A percentile compares a stretch with the other conserved stretches of the same genome.
phyloP scores from a whole-genome alignment of 2,329 filamentous ascomycete genomes.

The Epichloe aotearoae region DNA sequence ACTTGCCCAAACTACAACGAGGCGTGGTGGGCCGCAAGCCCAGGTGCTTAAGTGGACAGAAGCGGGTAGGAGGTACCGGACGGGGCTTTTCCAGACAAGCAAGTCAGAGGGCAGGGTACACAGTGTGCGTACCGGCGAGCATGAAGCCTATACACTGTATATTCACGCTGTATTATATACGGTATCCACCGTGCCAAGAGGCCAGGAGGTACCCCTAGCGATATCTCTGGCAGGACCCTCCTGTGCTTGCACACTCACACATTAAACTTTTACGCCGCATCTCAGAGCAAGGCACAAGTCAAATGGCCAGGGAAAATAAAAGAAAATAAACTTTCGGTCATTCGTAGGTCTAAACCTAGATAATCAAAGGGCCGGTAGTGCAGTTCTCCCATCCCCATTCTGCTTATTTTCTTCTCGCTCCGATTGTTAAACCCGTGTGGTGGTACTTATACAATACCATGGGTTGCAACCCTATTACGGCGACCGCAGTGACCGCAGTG shows the following conservation, averaged over 20 bases:
- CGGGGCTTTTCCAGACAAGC: not conserved
- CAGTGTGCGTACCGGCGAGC: not conserved
- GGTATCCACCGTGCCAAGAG: too few species aligned
- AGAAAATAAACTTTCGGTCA: not conserved
- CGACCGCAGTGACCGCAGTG: not conserved
- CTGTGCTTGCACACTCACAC: not conserved
- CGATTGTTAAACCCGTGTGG: not conserved
- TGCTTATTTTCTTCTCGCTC: too few species aligned
- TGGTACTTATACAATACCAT: not conserved
- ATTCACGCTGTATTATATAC: not conserved
- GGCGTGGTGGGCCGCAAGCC: conserved; percentile 12
- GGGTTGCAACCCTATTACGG: not conserved
- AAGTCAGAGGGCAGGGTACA: not conserved
- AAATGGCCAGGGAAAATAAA: not conserved
- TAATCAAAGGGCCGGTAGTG: too few species aligned
- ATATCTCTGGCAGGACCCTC: not conserved
- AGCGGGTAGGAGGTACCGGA: not conserved
- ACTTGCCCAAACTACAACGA: conserved; percentile 16
- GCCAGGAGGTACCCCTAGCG: too few species aligned
- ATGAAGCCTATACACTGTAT: not conserved
- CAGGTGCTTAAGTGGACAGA: conserved; percentile 3
- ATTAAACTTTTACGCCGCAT: not conserved
- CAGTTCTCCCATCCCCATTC: too few species aligned
- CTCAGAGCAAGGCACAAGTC: not conserved
- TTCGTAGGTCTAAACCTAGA: too few species aligned